A percentile compares a stretch with the other conserved stretches of the same genome.
Conservation (phyloP, 164 flowering plant species). For the Chloranthus sessilifolius region DNA sequence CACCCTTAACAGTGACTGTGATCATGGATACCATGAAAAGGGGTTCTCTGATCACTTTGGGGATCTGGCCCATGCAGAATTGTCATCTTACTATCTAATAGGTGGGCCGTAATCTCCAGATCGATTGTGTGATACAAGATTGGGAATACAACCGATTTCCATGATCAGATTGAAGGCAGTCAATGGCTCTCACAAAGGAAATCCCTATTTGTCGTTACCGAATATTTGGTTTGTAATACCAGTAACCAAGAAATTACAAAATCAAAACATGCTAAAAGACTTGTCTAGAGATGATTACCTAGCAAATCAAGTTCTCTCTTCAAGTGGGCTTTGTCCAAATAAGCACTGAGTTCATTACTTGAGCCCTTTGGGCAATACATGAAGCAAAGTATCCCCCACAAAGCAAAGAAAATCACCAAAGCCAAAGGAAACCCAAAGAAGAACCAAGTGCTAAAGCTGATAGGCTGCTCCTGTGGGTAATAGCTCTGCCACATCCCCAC, state of each 20-base stretch:
- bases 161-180: too few species aligned
- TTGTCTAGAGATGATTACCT: slow-evolving; percentile 31
- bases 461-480: slow-evolving; percentile 58
- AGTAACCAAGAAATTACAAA: slow-evolving; percentile 1
- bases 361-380: slow-evolving; percentile 48
- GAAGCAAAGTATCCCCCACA: slow-evolving; percentile 67
- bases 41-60: too few species aligned
- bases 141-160: too few species aligned
- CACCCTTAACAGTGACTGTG: too few species aligned
- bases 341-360: slow-evolving; percentile 38
- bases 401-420: slow-evolving; percentile 45
- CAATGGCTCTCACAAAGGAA: too few species aligned
- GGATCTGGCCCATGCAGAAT: too few species aligned
- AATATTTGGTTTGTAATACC: too few species aligned
- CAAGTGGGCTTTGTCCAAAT: slow-evolving; percentile 63
- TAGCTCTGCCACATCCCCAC: slow-evolving; percentile 93
- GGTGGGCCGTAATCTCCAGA: too few species aligned
- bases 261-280: background rate
- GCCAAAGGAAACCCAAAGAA: slow-evolving; percentile 83
- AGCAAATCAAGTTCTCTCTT: slow-evolving; percentile 64
- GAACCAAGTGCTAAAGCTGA: slow-evolving; percentile 74
- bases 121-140: too few species aligned
- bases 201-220: too few species aligned
- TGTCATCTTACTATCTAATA: too few species aligned
- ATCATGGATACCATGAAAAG: too few species aligned